phyloP scores from a whole-genome alignment of 108 stramenopile genomes.

The Chaetoceros tenuissimus region DNA sequence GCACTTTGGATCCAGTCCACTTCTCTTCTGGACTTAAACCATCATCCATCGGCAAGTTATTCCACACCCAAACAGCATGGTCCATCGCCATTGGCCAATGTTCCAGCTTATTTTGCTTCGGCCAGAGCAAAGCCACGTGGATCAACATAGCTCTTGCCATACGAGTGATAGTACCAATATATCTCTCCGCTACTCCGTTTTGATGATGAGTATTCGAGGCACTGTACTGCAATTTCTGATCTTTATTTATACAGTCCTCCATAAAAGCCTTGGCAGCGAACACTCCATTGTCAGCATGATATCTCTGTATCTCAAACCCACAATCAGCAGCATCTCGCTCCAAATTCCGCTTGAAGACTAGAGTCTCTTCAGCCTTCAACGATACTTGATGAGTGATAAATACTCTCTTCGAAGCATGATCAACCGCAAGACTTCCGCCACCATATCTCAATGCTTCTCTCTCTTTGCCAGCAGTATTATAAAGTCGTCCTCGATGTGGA shows the following conservation, averaged over 20 bases:
- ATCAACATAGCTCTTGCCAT: constrained; percentile 13
- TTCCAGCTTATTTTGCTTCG: background rate
- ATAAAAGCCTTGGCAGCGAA: too few species aligned
- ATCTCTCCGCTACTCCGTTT: constrained; percentile 18
- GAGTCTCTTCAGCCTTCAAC: constrained; percentile 21
- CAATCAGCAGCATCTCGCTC: background rate
- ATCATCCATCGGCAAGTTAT: constrained; percentile 9
- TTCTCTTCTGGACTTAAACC: constrained; percentile 23
- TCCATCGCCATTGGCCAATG: constrained; percentile 11
- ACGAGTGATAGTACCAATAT: constrained; percentile 4
- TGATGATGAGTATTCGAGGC: constrained; percentile 21
- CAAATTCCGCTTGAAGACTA: constrained; percentile 24
- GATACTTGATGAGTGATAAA: constrained; percentile 17
- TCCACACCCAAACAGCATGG: constrained; percentile 16
- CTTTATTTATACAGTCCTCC: background rate
- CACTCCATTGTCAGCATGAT: too few species aligned
- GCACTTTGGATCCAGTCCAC: background rate
- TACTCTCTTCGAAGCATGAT: too few species aligned
- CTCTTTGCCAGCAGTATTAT: constrained; percentile 37
- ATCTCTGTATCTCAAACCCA: too few species aligned
- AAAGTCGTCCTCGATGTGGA: constrained; percentile 38
- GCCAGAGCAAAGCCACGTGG: constrained; percentile 6
- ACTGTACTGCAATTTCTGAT: constrained; percentile 16
- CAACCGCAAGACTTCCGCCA: constrained; percentile 33
- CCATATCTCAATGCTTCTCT: constrained; percentile 3